Conservation (phyloP, 2,329 filamentous ascomycete species). For the Coniochaeta pulveracea region DNA sequence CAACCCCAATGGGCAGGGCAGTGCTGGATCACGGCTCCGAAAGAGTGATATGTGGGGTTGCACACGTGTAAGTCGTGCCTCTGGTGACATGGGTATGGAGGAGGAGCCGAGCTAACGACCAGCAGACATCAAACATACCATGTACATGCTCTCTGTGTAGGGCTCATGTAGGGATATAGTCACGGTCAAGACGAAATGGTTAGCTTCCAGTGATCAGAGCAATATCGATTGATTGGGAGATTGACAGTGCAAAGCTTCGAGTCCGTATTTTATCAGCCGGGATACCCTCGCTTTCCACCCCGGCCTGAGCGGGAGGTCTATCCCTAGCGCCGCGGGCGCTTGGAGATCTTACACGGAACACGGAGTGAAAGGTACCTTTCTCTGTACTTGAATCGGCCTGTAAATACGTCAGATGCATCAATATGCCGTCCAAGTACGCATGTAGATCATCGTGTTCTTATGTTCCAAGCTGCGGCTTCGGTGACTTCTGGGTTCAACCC, state of each 20-base stretch:
- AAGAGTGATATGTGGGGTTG: conserved; percentile 1
- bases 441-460: not conserved
- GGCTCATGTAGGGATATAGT: not conserved
- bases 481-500: not conserved
- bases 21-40: not conserved
- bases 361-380: not conserved
- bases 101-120: no score
- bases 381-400: not conserved
- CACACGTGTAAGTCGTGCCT: conserved; percentile 4
- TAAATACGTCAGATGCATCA: not conserved
- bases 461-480: not conserved
- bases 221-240: not conserved
- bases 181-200: not conserved
- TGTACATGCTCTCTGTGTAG: not conserved
- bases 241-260: not conserved
- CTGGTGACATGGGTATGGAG: conserved; percentile 2
- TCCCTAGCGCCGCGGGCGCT: not conserved
- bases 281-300: not conserved
- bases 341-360: conserved; percentile 1
- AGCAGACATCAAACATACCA: no score
- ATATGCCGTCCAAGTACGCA: not conserved
- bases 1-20: conserved; percentile 1
- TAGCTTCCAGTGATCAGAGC: not conserved
- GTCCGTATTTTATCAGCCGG: not conserved
- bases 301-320: conserved; percentile 1